Evolutionary conservation across 768 basidiomycete genomes (phyloP).

Genomic region (Chiua virens): DNA sequence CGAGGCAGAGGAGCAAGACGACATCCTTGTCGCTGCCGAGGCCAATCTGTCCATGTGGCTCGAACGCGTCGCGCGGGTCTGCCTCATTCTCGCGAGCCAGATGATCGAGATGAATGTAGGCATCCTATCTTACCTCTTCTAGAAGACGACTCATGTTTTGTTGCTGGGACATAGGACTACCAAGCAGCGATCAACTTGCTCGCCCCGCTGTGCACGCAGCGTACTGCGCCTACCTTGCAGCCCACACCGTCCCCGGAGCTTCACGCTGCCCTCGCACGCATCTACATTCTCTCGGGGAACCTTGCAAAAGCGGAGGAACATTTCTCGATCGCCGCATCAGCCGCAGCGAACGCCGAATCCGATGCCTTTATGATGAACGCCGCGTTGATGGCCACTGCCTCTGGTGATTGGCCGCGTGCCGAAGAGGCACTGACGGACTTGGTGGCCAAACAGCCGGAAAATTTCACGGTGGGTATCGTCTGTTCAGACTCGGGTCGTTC

Average conservation of each 20-base stretch:
- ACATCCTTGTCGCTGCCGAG: constrained; percentile 25
- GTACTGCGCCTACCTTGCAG: constrained; percentile 7
- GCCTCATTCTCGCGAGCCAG: constrained; percentile 77
- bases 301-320: constrained; percentile 57
- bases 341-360: constrained; percentile 46
- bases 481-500: not conserved
- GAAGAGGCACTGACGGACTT: constrained; percentile 42
- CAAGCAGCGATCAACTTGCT: constrained; percentile 67
- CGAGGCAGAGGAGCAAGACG: constrained; percentile 7
- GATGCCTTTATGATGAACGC: constrained; percentile 59
- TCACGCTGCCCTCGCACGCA: constrained; percentile 67
- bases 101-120: constrained; percentile 81
- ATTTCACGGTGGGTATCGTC: constrained; percentile 49
- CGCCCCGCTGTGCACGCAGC: constrained; percentile 59
- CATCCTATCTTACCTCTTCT: not conserved
- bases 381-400: constrained; percentile 62
- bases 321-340: constrained; percentile 42
- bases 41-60: constrained; percentile 70
- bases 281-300: constrained; percentile 75
- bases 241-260: constrained; percentile 50
- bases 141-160: not conserved
- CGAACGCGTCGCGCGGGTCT: constrained; percentile 74
- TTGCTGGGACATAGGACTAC: constrained; percentile 52
- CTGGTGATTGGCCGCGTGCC: constrained; percentile 68
- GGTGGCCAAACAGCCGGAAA: constrained; percentile 54